These are phyloP conservation scores for Darksidea phi DNA, from an alignment of 495 filamentous ascomycete species.

Conservation along the genomic window DNA sequence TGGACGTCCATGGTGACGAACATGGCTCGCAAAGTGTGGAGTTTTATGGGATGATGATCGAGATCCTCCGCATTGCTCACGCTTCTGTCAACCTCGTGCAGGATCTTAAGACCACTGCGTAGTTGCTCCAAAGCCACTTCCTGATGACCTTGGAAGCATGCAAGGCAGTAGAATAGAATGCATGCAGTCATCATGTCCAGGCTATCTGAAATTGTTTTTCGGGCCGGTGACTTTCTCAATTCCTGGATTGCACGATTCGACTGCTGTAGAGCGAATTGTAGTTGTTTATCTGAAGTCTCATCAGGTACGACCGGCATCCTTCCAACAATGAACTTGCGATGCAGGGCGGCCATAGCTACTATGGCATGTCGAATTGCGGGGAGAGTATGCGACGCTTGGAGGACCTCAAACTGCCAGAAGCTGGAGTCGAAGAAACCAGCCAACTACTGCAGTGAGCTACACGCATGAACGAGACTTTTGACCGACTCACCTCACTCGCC, in stretches of 20 bases:
- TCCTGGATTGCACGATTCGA: constrained; percentile 29
- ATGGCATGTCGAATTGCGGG: constrained; percentile 48
- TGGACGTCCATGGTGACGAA: constrained; percentile 28
- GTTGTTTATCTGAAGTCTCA: constrained; percentile 21
- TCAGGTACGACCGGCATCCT: constrained; percentile 19
- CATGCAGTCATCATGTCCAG: constrained; percentile 22
- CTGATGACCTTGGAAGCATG: constrained; percentile 31
- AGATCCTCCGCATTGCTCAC: background rate
- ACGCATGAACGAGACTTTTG: too few species aligned
- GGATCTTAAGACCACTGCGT: constrained; percentile 24
- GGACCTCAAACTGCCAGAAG: constrained; percentile 47
- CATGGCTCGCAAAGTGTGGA: constrained; percentile 19
- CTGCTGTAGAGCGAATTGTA: constrained; percentile 30
- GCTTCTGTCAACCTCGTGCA: constrained; percentile 21
- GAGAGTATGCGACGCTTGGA: constrained; percentile 44
- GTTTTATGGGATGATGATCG: constrained; percentile 16
- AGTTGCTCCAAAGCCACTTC: constrained; percentile 28
- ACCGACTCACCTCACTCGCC: too few species aligned
- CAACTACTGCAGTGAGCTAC: constrained; percentile 40
- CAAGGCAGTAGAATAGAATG: constrained; percentile 29
- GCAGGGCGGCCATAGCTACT: constrained; percentile 44
- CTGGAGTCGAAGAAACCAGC: constrained; percentile 46
- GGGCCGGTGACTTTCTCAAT: constrained; percentile 5
- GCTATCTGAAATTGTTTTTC: constrained; percentile 15
- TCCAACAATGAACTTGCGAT: constrained; percentile 29